Evolutionary conservation across 176 grass and related monocot species (phyloP), one percentile per base, ranked within the genome.

Genomic region (Raddia guianensis): DNA sequence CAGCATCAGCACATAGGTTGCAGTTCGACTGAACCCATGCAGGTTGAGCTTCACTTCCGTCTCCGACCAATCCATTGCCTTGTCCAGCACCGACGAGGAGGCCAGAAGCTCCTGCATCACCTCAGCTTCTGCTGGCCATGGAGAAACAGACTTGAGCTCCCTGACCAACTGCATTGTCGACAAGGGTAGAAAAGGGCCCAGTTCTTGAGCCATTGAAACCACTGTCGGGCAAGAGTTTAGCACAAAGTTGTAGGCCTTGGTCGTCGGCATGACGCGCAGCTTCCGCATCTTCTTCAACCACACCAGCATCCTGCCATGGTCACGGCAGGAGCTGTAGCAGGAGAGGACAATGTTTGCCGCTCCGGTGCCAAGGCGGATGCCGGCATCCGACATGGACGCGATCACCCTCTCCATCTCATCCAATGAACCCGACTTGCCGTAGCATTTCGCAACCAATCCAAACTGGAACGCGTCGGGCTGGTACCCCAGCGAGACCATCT

Each of bases 1-100:
- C 27, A 98, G 79, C 75, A 98, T 83, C 68, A 95, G 62, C 19
- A 98, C 84, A 83, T 89, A 95, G 2, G 90, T 86, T 60, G 96
- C 75, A 70, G 83, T 66, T 35, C 70, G 78, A 68, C 75, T 89
- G 49, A 93, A 98, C 2, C 96, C 92, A 52, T 95, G 96, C 20
- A 98, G 88, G 42, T 98, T 94, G 80, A 98, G 82, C 85, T 98
- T 98, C 50, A 88, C 86, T 58, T 91, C 90, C 3, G 84, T 70
- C 40, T 90, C 77, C 2, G 86, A 91, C 96, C 92, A 98, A 21
- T 84, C 45, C 78, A 87, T 82, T 3, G 82, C 90, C 64, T 91
- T 88, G 19, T 58, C 47, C 58, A 95, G 44, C 53, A 93, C 68
- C 0, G 84, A 89, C 0, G 92, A 93, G 15, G 89, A 81, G 0